phyloP scores from a whole-genome alignment of 805 yeast species.

The Wickerhamiella sergipiensis region DNA sequence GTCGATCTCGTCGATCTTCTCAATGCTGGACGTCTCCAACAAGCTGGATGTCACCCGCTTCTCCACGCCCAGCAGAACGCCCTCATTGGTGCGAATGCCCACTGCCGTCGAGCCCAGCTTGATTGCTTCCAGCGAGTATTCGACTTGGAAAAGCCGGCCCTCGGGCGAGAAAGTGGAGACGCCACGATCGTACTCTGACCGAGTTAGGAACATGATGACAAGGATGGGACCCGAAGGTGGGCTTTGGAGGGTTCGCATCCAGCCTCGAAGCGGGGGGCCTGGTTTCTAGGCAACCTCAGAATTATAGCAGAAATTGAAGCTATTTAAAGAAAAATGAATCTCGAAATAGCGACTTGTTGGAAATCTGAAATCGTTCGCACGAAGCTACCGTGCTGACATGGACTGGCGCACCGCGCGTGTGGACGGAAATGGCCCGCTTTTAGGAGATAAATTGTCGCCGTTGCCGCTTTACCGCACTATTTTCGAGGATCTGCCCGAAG shows the following conservation, averaged over 20 bases:
- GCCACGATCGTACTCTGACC: constrained; percentile 98
- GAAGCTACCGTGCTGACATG: not conserved
- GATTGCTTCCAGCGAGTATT: constrained; percentile 93
- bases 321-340: no score
- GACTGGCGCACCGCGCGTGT: constrained; percentile 1
- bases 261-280: no score
- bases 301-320: no score
- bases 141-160: constrained; percentile 96
- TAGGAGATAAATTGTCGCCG: not conserved
- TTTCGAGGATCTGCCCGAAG: not conserved
- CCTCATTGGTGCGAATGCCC: constrained; percentile 90
- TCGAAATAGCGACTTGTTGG: no score
- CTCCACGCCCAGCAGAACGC: constrained; percentile 92
- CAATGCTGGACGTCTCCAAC: constrained; percentile 84
- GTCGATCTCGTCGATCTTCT: constrained; percentile 91
- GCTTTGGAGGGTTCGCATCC: no score
- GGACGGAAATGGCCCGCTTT: not conserved
- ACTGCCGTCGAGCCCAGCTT: constrained; percentile 96
- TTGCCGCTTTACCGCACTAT: not conserved
- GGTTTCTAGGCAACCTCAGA: no score
- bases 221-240: no score
- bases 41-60: constrained; percentile 89
- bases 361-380: no score
- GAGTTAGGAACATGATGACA: constrained; percentile 74
- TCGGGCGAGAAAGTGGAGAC: constrained; percentile 98